These are phyloP conservation scores for Leishmania amazonensis DNA, from an alignment of 208 protist genomes.

Conservation along the genomic window DNA sequence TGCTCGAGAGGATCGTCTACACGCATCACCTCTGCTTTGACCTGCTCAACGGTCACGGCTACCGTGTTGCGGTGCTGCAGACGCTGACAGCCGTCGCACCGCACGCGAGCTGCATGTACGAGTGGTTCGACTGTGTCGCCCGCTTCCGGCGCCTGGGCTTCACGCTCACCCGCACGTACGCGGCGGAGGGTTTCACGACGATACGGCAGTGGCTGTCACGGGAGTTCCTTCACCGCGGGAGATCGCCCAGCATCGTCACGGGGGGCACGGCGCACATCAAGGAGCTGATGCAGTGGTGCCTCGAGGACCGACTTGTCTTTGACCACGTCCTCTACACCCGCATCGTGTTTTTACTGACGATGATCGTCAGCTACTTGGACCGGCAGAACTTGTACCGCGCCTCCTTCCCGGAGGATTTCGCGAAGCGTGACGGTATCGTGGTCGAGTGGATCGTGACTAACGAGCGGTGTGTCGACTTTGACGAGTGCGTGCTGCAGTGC, in stretches of 20 bases:
- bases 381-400: slow-evolving; percentile 87
- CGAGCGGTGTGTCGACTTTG: slow-evolving; percentile 78
- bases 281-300: slow-evolving; percentile 77
- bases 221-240: slow-evolving; percentile 63
- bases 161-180: slow-evolving; percentile 81
- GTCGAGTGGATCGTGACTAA: slow-evolving; percentile 84
- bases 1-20: slow-evolving; percentile 79
- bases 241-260: slow-evolving; percentile 69
- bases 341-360: slow-evolving; percentile 86
- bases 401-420: slow-evolving; percentile 73
- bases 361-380: slow-evolving; percentile 91
- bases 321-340: slow-evolving; percentile 90
- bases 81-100: slow-evolving; percentile 62
- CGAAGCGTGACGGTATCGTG: slow-evolving; percentile 86
- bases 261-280: slow-evolving; percentile 68
- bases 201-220: slow-evolving; percentile 72
- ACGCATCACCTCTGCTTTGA: slow-evolving; percentile 74
- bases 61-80: slow-evolving; percentile 75
- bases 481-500: slow-evolving; percentile 87
- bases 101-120: slow-evolving; percentile 52
- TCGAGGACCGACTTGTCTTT: slow-evolving; percentile 81
- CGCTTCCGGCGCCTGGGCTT: slow-evolving; percentile 80
- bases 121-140: slow-evolving; percentile 82
- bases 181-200: slow-evolving; percentile 74
- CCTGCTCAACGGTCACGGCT: slow-evolving; percentile 85